Evolutionary conservation across 2,329 filamentous ascomycete species (phyloP), one percentile per base, ranked within the genome.

Genomic region (Fusarium subtropicale): DNA sequence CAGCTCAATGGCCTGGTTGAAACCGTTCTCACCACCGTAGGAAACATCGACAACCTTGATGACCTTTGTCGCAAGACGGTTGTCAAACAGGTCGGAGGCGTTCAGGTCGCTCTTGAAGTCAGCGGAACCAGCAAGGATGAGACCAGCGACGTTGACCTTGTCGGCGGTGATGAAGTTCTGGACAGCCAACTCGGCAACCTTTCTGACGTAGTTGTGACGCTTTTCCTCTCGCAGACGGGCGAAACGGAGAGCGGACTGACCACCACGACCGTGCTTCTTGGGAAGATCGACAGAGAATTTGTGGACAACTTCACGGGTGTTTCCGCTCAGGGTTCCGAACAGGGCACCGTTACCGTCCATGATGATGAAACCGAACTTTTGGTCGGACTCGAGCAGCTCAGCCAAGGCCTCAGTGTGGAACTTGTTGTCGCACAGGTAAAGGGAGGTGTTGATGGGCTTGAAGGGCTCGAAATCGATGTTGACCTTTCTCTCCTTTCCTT

Each of bases 401-500:
- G 94, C 96, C 72, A 99, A 85, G 20, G 96, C 95, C 83, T 99
- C 96, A 60, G 96, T 99, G 80, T 99, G 96, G 83, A 99, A 99
- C 80, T 99, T 99, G 87, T 99, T 99, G 89, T 99, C 96, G 85
- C 96, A 99, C 66, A 99, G 92, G 81, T 99, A 99, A 47, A 99
- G 88, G 45, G 97, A 99, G 36, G 96, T 99, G 83, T 99, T 99
- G 89, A 99, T 99, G 66, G 96, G 96, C 87, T 99, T 99, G 88
- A 99, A 99, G 33, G 96, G 96, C 84, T 99, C 96, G 81, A 99
- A 99, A 80, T 99, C 97, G 80, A 99, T 99, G 83, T 99, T 99
- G 86, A 99, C 97, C 87, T 97, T 99, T 79, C 96, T 89, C 85
- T 99, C 96, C 84, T 99, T 99, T 82, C 96, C 96, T 86, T 99